These are phyloP conservation scores for Pestalotiopsis sp. DNA, from an alignment of 2,329 filamentous ascomycete species.

Conservation along the genomic window DNA sequence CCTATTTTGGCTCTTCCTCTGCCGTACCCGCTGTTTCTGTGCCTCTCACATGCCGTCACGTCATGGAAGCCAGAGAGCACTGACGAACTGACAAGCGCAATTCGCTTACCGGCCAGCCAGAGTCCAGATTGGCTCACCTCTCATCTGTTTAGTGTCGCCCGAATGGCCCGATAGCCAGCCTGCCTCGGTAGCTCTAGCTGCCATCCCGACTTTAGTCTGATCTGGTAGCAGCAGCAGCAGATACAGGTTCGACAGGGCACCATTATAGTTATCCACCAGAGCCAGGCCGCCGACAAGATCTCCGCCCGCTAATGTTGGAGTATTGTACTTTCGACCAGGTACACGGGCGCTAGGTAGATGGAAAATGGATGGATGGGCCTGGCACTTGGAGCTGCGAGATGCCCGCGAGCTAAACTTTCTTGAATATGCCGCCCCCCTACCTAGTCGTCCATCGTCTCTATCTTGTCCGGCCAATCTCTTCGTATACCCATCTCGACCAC, in stretches of 20 bases:
- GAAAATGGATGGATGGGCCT: not conserved
- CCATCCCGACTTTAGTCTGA: not conserved
- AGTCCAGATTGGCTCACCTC: not conserved
- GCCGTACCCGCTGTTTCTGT: not conserved
- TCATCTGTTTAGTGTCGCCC: not conserved
- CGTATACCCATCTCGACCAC: not conserved
- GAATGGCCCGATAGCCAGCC: not conserved
- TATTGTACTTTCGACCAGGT: not conserved
- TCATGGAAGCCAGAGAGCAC: not conserved
- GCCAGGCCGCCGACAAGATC: not conserved
- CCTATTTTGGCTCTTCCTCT: not conserved
- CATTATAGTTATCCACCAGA: not conserved
- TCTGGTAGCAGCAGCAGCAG: not conserved
- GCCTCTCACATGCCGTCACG: constrained; percentile 1
- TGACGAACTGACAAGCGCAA: not conserved
- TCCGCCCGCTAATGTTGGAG: not conserved
- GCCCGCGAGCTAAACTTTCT: constrained; percentile 13
- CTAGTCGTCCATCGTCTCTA: not conserved
- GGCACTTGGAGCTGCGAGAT: constrained; percentile 7
- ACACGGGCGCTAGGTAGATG: not conserved
- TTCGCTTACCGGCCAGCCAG: constrained; percentile 1
- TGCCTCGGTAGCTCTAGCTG: not conserved
- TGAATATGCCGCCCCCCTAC: not conserved
- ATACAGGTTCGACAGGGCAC: not conserved
- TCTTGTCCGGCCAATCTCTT: not conserved